Evolutionary conservation across 176 grass and related monocot species (phyloP).

Genomic region (Aegilops umbellulata): DNA sequence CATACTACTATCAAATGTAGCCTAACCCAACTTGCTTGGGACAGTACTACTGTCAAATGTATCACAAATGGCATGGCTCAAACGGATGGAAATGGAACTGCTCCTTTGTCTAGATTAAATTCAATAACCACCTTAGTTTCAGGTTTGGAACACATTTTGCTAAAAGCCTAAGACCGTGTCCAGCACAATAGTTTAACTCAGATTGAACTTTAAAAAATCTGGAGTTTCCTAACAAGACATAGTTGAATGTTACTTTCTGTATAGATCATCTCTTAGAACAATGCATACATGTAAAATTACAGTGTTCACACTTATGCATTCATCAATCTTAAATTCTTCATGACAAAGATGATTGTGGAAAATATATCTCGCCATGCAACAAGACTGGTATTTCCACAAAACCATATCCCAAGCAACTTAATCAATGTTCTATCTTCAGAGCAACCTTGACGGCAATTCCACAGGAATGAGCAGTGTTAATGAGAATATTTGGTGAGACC

Average conservation of each 20-base stretch:
- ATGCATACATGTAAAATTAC: not conserved
- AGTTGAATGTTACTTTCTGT: conserved; percentile 1
- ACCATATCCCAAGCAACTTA: not conserved
- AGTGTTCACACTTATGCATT: not conserved
- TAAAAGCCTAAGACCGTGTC: not conserved
- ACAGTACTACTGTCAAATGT: not conserved
- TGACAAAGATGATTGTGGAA: not conserved
- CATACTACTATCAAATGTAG: not conserved
- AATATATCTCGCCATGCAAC: not conserved
- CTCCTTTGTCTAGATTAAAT: not conserved
- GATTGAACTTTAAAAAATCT: not conserved
- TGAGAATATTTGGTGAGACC: not conserved
- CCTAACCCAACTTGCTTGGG: no score
- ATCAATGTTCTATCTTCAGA: not conserved
- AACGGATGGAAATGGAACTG: not conserved
- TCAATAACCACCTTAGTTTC: not conserved
- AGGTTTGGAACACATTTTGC: not conserved
- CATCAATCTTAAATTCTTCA: not conserved
- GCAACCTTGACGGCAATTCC: not conserved
- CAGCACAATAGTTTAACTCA: not conserved
- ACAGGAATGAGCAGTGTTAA: not conserved
- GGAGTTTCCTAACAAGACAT: not conserved
- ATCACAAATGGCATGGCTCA: not conserved
- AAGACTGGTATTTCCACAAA: not conserved
- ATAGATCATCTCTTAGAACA: not conserved